Evolutionary conservation across 306 rosid species (phyloP).

Genomic region (Oxytropis ochrocephala): DNA sequence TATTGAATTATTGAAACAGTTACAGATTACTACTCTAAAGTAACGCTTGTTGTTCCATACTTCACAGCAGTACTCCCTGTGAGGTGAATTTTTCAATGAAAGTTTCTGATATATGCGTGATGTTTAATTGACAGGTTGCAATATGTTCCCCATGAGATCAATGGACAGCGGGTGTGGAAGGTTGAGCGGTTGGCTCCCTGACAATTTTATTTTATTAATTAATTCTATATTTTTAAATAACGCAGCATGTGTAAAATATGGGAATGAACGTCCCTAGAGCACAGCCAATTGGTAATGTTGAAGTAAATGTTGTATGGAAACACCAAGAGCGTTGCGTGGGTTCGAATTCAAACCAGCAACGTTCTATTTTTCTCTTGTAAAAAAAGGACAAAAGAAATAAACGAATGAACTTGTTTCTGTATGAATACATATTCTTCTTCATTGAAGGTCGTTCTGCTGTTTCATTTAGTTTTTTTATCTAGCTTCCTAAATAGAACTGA

Average conservation of each 20-base stretch:
- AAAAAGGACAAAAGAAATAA: no score
- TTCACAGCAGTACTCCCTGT: not conserved
- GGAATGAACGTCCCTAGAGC: not conserved
- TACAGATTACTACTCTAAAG: not conserved
- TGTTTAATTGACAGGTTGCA: conserved; percentile 60
- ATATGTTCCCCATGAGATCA: conserved; percentile 58
- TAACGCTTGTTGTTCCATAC: not conserved
- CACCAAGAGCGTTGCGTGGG: no score
- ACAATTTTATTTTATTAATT: conserved; percentile 17
- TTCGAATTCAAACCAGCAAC: no score
- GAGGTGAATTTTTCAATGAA: not conserved
- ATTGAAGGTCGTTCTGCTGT: no score
- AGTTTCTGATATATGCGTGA: conserved; percentile 2
- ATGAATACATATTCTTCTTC: no score
- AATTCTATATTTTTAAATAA: no score
- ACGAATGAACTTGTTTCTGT: no score
- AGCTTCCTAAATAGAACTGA: no score
- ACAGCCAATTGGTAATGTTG: no score
- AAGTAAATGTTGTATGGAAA: no score
- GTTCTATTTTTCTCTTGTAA: no score
- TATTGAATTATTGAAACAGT: not conserved
- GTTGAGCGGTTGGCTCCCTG: conserved; percentile 90
- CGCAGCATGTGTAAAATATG: conserved; percentile 23
- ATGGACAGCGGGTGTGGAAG: conserved; percentile 69
- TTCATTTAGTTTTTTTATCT: no score